phyloP scores from a whole-genome alignment of 768 basidiomycete species.

The Rhodotorula kratochvilovae region DNA sequence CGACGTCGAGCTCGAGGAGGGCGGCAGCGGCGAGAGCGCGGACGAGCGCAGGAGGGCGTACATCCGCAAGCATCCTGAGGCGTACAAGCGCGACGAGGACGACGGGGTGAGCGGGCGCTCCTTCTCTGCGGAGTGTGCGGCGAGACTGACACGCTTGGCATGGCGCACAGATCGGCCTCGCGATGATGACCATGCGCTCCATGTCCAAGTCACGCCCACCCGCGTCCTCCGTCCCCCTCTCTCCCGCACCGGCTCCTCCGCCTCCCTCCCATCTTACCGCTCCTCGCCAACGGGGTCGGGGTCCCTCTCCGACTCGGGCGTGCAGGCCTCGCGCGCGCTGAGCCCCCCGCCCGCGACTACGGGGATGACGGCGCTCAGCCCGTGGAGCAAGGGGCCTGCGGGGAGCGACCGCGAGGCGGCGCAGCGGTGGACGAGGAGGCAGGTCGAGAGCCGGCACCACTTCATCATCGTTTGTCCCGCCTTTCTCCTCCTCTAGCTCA shows the following conservation, averaged over 20 bases:
- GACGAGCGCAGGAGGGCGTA: background rate
- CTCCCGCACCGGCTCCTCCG: background rate
- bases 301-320: background rate
- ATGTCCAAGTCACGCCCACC: background rate
- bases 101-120: background rate
- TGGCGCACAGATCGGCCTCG: background rate
- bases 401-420: slow-evolving; percentile 7
- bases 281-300: background rate
- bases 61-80: background rate
- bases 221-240: slow-evolving; percentile 1
- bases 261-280: background rate
- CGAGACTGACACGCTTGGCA: no score
- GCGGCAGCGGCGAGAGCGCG: background rate
- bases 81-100: background rate
- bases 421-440: slow-evolving; percentile 10
- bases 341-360: slow-evolving; percentile 11
- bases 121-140: no score
- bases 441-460: slow-evolving; percentile 18
- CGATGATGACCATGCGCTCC: slow-evolving; percentile 17
- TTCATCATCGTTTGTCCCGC: slow-evolving; percentile 15
- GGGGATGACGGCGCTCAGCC: slow-evolving; percentile 19
- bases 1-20: background rate
- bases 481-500: background rate
- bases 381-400: slow-evolving; percentile 25
- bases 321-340: background rate